Evolutionary conservation across 208 protist genomes (phyloP).

Genomic region (Leishmania mexicana): DNA sequence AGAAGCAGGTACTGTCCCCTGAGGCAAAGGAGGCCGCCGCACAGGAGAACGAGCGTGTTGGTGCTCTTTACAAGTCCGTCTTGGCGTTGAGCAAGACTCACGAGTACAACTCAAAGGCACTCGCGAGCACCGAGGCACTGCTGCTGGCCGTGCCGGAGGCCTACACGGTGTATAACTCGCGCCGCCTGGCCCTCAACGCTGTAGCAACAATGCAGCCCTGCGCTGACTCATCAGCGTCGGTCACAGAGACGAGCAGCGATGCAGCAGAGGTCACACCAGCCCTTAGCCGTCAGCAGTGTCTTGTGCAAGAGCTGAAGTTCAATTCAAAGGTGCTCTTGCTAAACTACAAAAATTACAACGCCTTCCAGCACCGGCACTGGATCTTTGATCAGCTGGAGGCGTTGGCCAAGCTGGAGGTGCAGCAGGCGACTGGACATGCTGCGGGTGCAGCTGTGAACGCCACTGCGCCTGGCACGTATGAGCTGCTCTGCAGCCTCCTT

Average conservation of each 20-base stretch:
- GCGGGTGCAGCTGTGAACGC: not conserved
- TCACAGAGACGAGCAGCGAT: not conserved
- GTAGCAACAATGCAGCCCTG: slow-evolving; percentile 12
- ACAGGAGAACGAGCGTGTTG: slow-evolving; percentile 40
- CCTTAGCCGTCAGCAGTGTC: slow-evolving; percentile 7
- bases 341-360: slow-evolving; percentile 89
- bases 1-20: slow-evolving; percentile 19
- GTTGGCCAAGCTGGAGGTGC: slow-evolving; percentile 33
- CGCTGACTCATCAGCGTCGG: not conserved
- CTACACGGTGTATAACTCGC: slow-evolving; percentile 87
- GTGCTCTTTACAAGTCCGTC: slow-evolving; percentile 46
- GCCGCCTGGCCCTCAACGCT: slow-evolving; percentile 41
- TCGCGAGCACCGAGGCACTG: slow-evolving; percentile 46
- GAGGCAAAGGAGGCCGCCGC: slow-evolving; percentile 29
- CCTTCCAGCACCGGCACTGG: slow-evolving; percentile 87
- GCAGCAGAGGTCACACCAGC: no score
- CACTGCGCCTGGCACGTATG: not conserved
- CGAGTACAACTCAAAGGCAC: slow-evolving; percentile 32
- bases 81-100: slow-evolving; percentile 29
- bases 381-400: slow-evolving; percentile 58
- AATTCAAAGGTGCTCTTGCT: slow-evolving; percentile 62
- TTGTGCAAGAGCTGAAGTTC: slow-evolving; percentile 68
- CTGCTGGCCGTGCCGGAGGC: slow-evolving; percentile 72
- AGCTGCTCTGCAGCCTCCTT: slow-evolving; percentile 39
- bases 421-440: not conserved